Conservation (phyloP, 306 rosid genomes). For the Rosa chinensis region DNA sequence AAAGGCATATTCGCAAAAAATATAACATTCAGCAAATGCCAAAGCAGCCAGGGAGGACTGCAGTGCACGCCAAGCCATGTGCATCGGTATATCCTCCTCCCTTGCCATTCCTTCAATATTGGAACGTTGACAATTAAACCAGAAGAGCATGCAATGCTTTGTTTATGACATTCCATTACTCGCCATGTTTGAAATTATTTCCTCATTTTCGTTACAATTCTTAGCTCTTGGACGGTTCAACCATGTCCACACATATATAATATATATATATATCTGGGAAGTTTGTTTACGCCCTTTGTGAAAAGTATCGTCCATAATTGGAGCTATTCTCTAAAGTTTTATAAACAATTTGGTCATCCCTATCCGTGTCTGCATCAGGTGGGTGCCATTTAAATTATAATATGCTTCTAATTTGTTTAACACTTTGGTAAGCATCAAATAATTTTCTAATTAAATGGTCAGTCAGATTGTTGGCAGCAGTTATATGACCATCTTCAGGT, state of each 20-base stretch:
- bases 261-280: background rate
- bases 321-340: background rate
- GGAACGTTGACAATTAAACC: background rate
- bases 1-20: slow-evolving; percentile 2
- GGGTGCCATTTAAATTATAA: background rate
- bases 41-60: background rate
- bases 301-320: background rate
- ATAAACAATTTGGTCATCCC: background rate
- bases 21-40: background rate
- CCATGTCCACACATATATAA: background rate
- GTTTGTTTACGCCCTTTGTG: background rate
- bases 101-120: background rate
- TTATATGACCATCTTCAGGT: too few species aligned
- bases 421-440: background rate
- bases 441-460: background rate
- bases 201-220: background rate
- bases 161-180: background rate
- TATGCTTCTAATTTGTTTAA: background rate
- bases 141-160: background rate
- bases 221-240: background rate
- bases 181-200: background rate
- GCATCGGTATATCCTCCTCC: background rate
- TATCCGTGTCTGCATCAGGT: background rate
- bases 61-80: background rate
- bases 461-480: background rate